These are phyloP conservation scores for Eustoma russellianum DNA, from an alignment of 257 asterid genomes.

Conservation along the genomic window DNA sequence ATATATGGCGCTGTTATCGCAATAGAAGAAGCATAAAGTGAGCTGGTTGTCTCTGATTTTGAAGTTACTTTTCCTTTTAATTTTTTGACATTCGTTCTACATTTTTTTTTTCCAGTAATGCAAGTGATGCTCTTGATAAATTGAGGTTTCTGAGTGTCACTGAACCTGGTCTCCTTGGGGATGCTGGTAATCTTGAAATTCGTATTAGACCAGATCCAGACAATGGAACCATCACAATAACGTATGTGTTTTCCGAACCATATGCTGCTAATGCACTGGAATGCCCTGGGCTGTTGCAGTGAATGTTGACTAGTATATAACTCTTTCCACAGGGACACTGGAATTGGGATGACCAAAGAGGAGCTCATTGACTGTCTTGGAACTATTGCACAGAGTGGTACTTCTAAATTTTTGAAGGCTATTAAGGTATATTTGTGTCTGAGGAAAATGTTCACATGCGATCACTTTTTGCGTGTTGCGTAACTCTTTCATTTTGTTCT, in stretches of 20 bases:
- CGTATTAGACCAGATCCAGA: conserved; percentile 89
- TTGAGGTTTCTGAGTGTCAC: conserved; percentile 89
- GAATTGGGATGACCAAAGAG: conserved; percentile 97
- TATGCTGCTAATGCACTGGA: not conserved
- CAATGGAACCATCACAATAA: conserved; percentile 79
- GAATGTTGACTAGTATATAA: not conserved
- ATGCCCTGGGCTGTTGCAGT: conserved; percentile 4
- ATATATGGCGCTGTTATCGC: not conserved
- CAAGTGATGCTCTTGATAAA: conserved; percentile 98
- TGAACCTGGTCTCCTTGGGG: conserved; percentile 84
- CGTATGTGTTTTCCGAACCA: conserved; percentile 24
- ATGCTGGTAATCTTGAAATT: conserved; percentile 81
- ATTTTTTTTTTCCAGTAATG: conserved; percentile 55
- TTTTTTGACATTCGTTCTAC: conserved; percentile 5
- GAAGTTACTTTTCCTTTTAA: not conserved
- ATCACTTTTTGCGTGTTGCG: not conserved
- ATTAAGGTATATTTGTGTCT: conserved; percentile 49
- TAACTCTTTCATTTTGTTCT: conserved; percentile 3
- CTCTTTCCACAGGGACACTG: conserved; percentile 59
- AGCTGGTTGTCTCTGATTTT: not conserved
- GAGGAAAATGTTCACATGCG: not conserved
- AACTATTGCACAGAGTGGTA: conserved; percentile 99
- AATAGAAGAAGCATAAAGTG: not conserved
- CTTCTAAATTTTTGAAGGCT: conserved; percentile 81
- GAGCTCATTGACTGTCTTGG: conserved; percentile 99